Base-by-base conservation (phyloP, 495 filamentous ascomycete species). In the Podospora sp. region DNA sequence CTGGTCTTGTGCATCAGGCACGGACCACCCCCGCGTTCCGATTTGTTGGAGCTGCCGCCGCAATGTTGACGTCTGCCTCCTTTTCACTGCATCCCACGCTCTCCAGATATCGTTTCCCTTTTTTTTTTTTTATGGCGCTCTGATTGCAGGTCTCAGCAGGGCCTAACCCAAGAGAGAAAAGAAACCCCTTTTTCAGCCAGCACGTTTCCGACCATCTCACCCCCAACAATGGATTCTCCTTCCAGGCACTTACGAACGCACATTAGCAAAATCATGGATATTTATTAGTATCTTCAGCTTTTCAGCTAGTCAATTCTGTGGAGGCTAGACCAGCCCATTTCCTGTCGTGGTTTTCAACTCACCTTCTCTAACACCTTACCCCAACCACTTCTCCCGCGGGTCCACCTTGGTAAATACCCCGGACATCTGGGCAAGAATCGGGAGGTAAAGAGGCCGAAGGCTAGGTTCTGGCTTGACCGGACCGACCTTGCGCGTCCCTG, bases 11-110 rank as follows among this genome's bases (percentile, higher is more conserved):
- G 29, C 27, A 2, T 6, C 7, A 18, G 24, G 57, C 57, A 60
- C 57, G 57, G 57, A 3, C 57, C 57, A 60, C 57, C 57, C 52
- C 57, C 57, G 29, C 26, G 26, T 36, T 36, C 57, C 57, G 40
- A 46, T 26, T 27, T 27, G 22, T 2, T 26, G 53, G 26, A 9
- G 20, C 51, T 26, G 14, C 2, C 7, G 52, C 52, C 52, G 6
- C 21, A 20, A n/a, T 18, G 40, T 46, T 46, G 40, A 46, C 40
- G 40, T 46, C 33, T 46, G 40, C 49, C 14, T 16, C 21, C 12
- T 55, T 55, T 55, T 33, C 29, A 33, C 8, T 33, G 29, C 3
- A 33, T 33, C 4, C 8, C 29, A 8, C 8, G 29, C 8, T 33
- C 29, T 33, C 29, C 29, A 3, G 8, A 33, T n/a, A n/a, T n/a